Evolutionary conservation across 495 filamentous ascomycete species (phyloP).

Genomic region (Tuber indicum): DNA sequence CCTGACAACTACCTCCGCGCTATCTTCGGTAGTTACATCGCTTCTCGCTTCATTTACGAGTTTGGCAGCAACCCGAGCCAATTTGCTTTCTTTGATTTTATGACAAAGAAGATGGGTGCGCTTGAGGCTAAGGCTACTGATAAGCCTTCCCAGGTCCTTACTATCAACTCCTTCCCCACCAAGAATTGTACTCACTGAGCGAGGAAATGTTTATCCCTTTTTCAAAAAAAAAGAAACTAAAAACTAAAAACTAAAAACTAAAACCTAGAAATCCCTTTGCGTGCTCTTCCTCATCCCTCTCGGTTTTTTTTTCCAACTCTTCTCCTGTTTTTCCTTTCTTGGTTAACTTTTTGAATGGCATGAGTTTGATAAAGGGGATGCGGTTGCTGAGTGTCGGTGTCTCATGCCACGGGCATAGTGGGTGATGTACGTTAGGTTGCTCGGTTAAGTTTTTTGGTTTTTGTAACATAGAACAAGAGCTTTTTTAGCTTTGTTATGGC

Average conservation of each 20-base stretch:
- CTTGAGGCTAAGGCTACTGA: conserved; percentile 10
- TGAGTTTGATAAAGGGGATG: conserved; percentile 15
- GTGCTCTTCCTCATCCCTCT: background rate
- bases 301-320: background rate
- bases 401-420: background rate
- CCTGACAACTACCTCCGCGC: conserved; percentile 86
- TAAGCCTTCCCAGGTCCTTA: background rate
- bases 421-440: conserved; percentile 12
- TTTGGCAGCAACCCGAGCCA: conserved; percentile 88
- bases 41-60: conserved; percentile 90
- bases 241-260: background rate
- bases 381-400: background rate
- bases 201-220: background rate
- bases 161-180: background rate
- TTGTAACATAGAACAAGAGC: background rate
- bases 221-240: background rate
- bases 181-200: background rate
- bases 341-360: conserved; percentile 10
- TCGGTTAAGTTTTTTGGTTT: background rate
- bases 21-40: conserved; percentile 93
- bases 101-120: conserved; percentile 29
- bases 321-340: background rate
- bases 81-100: conserved; percentile 95
- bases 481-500: background rate
- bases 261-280: background rate